Base-by-base conservation (phyloP, 2,329 filamentous ascomycete genomes). In the Sarocladium strictum region DNA sequence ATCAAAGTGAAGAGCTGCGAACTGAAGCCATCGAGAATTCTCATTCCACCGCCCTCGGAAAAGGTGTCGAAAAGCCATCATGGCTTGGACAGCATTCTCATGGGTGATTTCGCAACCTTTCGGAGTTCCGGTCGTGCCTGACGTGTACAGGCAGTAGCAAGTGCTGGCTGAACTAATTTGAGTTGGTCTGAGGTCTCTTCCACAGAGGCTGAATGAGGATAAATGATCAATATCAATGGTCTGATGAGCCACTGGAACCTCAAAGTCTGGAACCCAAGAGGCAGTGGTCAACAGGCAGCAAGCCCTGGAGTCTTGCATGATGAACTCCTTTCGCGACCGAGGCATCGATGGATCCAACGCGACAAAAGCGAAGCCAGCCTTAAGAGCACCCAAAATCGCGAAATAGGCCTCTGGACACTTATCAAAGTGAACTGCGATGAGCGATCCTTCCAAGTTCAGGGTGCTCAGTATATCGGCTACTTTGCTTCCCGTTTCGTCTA, bases 1-100 rank as follows among this genome's bases (percentile, higher is more conserved):
- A 62, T 97, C 93, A 58, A 97, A 97, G 67, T 96, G 93, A 55
- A 96, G 90, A 0, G 90, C 92, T 1, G 93, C 93, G 64, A 97
- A 97, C 64, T 97, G 93, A 1, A 97, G 76, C 86, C 90, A 97
- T 56, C 87, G 83, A 0, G 91, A 95, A 0, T 79, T 65, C 0
- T 75, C 63, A 38, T 87, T 78, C 89, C 90, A 96, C 62, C 90
- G 87, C 0, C 79, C 83, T 4, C 71, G 69, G 64, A 97, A 96
- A 0, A 97, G 76, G 27, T 84, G 75, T 62, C 90, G 85, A 66
- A 97, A 97, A 0, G 91, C 85, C 54, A 93, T 80, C 83, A 97
- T 90, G 24, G 90, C 90, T 66, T 97, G 92, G 0, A 96, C 87
- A 0, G 88, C 83, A 66, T 96, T 97, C 53, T 90, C 84, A 63